Base-by-base conservation (phyloP, 306 rosid genomes). In the Quercus berberidifolia region DNA sequence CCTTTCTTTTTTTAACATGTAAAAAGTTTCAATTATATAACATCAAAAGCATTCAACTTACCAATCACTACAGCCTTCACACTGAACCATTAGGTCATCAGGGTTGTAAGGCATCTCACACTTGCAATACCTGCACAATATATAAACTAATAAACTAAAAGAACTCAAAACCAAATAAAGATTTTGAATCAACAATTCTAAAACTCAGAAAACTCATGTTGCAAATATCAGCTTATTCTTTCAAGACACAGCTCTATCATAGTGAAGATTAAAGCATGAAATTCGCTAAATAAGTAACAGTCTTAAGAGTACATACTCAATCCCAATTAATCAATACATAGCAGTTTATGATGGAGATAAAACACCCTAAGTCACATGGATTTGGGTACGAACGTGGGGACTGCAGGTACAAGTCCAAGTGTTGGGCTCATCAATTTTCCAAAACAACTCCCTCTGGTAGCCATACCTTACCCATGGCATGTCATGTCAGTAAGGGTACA, bases 41-140 rank as follows among this genome's bases (percentile, higher is more conserved):
- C 55, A 71, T 9, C 59, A 74, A 57, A 18, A 74, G 55, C 56
- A 55, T 54, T 33, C 26, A 68, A 86, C 94, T 84, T 86, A 96
- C 99, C 99, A 96, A 75, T 96, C 99, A 80, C 78, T 89, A 87
- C 99, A 96, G 69, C 89, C 92, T 76, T 96, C 99, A 49, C 99
- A 96, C 78, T 96, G 99, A 78, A 96, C 94, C 99, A 96, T 96
- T 71, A 96, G 86, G 78, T 96, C 98, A 71, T 96, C 99, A 10
- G 99, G 99, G 58, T 96, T 96, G 82, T 96, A 96, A 56, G 99
- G 99, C 99, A 96, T 96, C 91, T 96, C 99, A 79, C 99, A 96
- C 85, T 96, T 96, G 89, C 99, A 96, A 86, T 93, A 96, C 87
- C 99, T 96, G 93, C 80, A 87, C 51, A 69, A 49, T 51, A 79